These are phyloP conservation scores for Bipolaris gigantea DNA, from an alignment of 2,329 filamentous ascomycete species.

Conservation along the genomic window DNA sequence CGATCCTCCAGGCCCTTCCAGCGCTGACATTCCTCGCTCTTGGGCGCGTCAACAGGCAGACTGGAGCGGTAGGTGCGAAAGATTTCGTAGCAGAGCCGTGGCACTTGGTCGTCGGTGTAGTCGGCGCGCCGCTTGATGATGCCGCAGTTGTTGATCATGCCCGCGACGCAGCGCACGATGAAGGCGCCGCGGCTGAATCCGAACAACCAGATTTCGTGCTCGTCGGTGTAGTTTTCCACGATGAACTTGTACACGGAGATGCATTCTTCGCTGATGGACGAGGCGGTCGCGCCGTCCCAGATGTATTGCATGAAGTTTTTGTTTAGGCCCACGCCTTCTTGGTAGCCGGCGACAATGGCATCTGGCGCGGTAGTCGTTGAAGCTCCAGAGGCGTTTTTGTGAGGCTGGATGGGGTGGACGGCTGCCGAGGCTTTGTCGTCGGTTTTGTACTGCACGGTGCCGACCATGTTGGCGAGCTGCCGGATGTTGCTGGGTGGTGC, in stretches of 20 bases:
- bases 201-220: slow-evolving; percentile 50
- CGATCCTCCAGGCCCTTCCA: slow-evolving; percentile 20
- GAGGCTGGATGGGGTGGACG: slow-evolving; percentile 27
- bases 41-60: slow-evolving; percentile 33
- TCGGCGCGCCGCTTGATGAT: slow-evolving; percentile 31
- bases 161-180: slow-evolving; percentile 48
- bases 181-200: slow-evolving; percentile 53
- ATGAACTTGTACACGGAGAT: slow-evolving; percentile 42
- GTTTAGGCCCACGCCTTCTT: slow-evolving; percentile 43
- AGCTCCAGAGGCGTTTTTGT: background rate
- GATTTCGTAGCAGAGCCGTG: slow-evolving; percentile 34
- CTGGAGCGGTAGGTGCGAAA: slow-evolving; percentile 39
- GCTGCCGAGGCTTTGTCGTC: slow-evolving; percentile 17
- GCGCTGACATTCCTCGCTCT: slow-evolving; percentile 23
- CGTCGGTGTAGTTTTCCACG: slow-evolving; percentile 36
- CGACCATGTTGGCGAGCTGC: slow-evolving; percentile 38
- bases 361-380: slow-evolving; percentile 1
- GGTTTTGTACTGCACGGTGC: slow-evolving; percentile 23
- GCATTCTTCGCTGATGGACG: slow-evolving; percentile 42
- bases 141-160: slow-evolving; percentile 50
- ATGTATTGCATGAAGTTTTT: slow-evolving; percentile 43
- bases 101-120: slow-evolving; percentile 20
- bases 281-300: slow-evolving; percentile 43
- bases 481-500: slow-evolving; percentile 40
- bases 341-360: slow-evolving; percentile 38